Evolutionary conservation across 306 rosid genomes (phyloP), one percentile per base, ranked within the genome.

Genomic region (Lathyrus aphaca): DNA sequence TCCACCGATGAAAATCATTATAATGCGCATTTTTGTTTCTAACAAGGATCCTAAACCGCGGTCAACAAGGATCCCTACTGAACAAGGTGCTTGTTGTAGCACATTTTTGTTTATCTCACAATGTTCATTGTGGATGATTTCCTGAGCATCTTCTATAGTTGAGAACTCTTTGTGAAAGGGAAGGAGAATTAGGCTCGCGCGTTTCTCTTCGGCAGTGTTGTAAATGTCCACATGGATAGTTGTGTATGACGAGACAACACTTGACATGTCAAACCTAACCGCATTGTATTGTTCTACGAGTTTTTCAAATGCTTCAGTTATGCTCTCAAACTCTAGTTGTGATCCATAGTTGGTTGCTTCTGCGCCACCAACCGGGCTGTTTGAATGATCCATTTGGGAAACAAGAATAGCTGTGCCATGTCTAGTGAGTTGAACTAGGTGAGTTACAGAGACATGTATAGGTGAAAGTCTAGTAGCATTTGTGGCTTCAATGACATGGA

Each of bases 171-270:
- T 78, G 69, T 82, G 86, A 35, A 78, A 82, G 1, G 83, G 83
- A 14, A 82, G 69, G 25, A 82, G 80, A 46, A 82, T 68, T 10
- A 82, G 7, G 6, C 65, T 48, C 1, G 77, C 49, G 3, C 54
- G 66, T 50, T 74, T 78, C 25, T 78, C 83, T 35, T 74, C 55
- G 0, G 86, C 74, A 2, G 61, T 18, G 5, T 54, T 60, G 59
- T 11, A 66, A n/a, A 82, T 78, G 17, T 78, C 86, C 30, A 78
- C 78, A 6, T 82, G 86, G 46, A 82, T 82, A 0, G 83, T 74
- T 16, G 64, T 63, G 11, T 65, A 82, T 10, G 53, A 30, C 4
- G 86, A 75, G 39, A 78, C 66, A 8, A 46, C 71, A 1, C 27
- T 27, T 32, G 45, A 38, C 10, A 35, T 64, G 0, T 82, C 78